Conservation (phyloP, 371 early-diverging fungal genomes). For the Cokeromyces recurvatus region DNA sequence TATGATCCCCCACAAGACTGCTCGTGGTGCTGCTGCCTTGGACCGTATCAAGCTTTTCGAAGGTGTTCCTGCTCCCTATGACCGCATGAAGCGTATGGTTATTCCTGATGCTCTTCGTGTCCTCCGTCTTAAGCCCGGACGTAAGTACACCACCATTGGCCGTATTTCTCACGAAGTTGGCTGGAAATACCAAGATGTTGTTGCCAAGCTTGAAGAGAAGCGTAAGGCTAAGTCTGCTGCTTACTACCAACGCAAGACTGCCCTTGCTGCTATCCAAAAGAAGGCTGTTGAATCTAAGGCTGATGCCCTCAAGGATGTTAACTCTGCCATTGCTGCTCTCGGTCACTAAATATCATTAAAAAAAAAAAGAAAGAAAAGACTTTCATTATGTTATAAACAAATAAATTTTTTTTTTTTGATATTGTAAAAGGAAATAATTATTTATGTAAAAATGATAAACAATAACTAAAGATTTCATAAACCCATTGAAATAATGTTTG, state of each 20-base stretch:
- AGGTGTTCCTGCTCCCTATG: constrained; percentile 98
- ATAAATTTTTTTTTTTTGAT: background rate
- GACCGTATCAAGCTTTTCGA: constrained; percentile 98
- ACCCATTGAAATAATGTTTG: background rate
- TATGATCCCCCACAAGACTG: constrained; percentile 99
- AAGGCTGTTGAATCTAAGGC: constrained; percentile 49
- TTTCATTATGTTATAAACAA: too few relatives aligned
- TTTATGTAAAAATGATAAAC: constrained; percentile 3
- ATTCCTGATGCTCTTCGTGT: constrained; percentile 97
- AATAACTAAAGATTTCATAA: background rate
- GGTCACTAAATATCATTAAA: constrained; percentile 25
- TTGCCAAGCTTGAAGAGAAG: constrained; percentile 95
- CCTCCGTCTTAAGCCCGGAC: constrained; percentile 93
- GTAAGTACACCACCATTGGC: constrained; percentile 95
- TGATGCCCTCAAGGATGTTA: constrained; percentile 44
- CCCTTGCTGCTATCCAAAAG: constrained; percentile 40
- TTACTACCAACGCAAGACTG: constrained; percentile 87
- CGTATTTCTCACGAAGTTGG: constrained; percentile 96
- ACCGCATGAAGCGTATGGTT: constrained; percentile 94
- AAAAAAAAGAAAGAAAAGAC: too few relatives aligned
- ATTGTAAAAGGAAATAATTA: background rate
- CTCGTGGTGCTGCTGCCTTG: constrained; percentile 97
- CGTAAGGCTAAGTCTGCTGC: constrained; percentile 92
- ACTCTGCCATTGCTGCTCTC: constrained; percentile 45
- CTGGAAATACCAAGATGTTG: constrained; percentile 99